A percentile compares a stretch with the other conserved stretches of the same genome.
Evolutionary conservation across 2,329 filamentous ascomycete species (phyloP).

Genomic region (Xylariaceae sp.): DNA sequence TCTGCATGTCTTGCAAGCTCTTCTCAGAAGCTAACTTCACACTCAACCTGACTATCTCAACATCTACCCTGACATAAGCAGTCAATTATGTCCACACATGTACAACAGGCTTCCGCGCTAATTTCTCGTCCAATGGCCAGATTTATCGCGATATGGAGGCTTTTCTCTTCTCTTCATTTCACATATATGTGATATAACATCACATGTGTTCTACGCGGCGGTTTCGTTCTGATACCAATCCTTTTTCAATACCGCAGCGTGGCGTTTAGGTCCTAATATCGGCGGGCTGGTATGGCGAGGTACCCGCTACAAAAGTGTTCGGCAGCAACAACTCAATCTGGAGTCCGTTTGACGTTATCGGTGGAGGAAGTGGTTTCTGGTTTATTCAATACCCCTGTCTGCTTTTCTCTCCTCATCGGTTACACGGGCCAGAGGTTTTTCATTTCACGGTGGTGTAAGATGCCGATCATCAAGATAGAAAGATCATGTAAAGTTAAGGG

Average conservation of each 20-base stretch:
- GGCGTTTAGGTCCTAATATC: conserved; percentile 16
- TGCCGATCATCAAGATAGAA: too few species aligned
- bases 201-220: conserved; percentile 21
- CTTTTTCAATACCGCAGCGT: conserved; percentile 11
- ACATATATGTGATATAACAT: conserved; percentile 28
- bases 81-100: conserved; percentile 1
- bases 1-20: neutral
- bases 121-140: conserved; percentile 6
- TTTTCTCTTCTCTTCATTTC: conserved; percentile 20
- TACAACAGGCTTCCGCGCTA: conserved; percentile 15
- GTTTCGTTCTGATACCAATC: conserved; percentile 31
- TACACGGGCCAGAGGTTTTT: too few species aligned
- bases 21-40: neutral
- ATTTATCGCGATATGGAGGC: conserved; percentile 9
- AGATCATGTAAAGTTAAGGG: too few species aligned
- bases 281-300: too few species aligned
- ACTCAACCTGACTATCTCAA: conserved; percentile 2
- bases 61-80: conserved; percentile 6
- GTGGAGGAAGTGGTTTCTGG: conserved; percentile 7
- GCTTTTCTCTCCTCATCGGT: conserved; percentile 1
- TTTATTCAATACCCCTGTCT: conserved; percentile 19
- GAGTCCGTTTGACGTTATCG: conserved; percentile 1
- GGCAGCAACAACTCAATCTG: neutral
- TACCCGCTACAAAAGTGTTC: too few species aligned
- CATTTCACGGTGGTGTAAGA: too few species aligned